A percentile compares a stretch with the other conserved stretches of the same genome.
Evolutionary conservation across 305 asterid genomes (phyloP).

Genomic region (Fraxinus sp.): DNA sequence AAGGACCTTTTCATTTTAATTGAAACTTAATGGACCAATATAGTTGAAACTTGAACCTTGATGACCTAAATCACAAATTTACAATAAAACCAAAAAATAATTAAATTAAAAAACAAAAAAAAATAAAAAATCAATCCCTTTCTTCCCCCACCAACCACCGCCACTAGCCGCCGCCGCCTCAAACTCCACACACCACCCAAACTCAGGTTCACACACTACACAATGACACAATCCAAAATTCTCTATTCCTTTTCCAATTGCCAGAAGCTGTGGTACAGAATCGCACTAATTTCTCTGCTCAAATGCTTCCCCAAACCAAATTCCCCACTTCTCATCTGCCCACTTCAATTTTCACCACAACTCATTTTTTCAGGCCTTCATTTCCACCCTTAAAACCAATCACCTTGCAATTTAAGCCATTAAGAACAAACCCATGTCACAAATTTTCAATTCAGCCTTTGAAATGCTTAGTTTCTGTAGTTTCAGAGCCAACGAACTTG

Average conservation of each 20-base stretch:
- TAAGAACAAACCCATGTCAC: conserved; percentile 19
- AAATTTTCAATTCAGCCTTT: conserved; percentile 31
- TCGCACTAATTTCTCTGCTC: background rate
- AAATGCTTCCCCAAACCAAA: conserved; percentile 60
- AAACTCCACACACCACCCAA: too few species aligned
- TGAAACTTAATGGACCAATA: too few species aligned
- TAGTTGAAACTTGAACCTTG: too few species aligned
- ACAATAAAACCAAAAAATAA: too few species aligned
- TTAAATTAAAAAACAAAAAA: too few species aligned
- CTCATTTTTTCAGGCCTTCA: conserved; percentile 26
- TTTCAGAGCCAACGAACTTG: conserved; percentile 48
- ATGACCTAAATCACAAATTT: too few species aligned
- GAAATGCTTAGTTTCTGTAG: conserved; percentile 60
- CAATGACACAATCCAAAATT: background rate
- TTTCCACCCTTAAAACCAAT: conserved; percentile 26
- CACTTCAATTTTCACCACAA: conserved; percentile 33
- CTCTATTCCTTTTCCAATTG: background rate
- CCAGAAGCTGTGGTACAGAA: background rate
- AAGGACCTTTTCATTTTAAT: too few species aligned
- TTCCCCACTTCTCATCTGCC: conserved; percentile 32
- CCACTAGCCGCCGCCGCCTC: too few species aligned
- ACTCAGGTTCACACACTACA: background rate
- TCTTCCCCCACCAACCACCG: too few species aligned
- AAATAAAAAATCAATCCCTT: too few species aligned
- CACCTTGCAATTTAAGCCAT: conserved; percentile 20